These are phyloP conservation scores for Dendrobium catenatum DNA, from an alignment of 106 monocot genomes.

Conservation along the genomic window DNA sequence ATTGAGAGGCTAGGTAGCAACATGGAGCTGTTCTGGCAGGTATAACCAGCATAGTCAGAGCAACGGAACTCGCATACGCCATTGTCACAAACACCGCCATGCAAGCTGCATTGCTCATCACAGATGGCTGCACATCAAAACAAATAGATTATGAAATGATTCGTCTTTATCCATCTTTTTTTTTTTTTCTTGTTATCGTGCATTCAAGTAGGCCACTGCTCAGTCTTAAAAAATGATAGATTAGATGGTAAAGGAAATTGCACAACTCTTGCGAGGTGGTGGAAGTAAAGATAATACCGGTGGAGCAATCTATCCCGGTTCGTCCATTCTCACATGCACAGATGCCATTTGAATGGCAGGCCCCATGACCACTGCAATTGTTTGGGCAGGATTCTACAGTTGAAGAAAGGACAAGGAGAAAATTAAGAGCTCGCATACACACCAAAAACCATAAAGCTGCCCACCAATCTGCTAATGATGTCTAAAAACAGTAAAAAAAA, in stretches of 20 bases:
- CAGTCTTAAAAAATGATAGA: not conserved
- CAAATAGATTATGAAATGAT: not conserved
- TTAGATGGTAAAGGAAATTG: not conserved
- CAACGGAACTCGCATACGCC: conserved; percentile 96
- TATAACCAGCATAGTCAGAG: conserved; percentile 98
- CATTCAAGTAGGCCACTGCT: not conserved
- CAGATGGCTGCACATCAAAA: conserved; percentile 59
- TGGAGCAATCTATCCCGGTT: conserved; percentile 94
- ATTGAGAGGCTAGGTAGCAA: conserved; percentile 74
- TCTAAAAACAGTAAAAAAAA: not conserved
- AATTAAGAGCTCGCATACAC: not conserved
- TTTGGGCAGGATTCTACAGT: conserved; percentile 63
- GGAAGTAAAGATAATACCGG: conserved; percentile 35
- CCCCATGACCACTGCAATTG: conserved; percentile 67
- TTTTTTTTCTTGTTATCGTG: no score
- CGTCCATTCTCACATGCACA: conserved; percentile 73
- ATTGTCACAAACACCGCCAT: conserved; percentile 97
- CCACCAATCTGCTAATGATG: not conserved
- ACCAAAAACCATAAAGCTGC: no score
- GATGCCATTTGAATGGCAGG: conserved; percentile 57
- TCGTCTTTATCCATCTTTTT: not conserved
- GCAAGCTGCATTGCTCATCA: conserved; percentile 97
- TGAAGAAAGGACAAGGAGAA: not conserved
- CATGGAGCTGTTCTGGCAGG: conserved; percentile 85
- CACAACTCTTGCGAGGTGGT: not conserved